Conservation (phyloP, 176 grass and related monocot genomes). For the Oryza rufipogon region DNA sequence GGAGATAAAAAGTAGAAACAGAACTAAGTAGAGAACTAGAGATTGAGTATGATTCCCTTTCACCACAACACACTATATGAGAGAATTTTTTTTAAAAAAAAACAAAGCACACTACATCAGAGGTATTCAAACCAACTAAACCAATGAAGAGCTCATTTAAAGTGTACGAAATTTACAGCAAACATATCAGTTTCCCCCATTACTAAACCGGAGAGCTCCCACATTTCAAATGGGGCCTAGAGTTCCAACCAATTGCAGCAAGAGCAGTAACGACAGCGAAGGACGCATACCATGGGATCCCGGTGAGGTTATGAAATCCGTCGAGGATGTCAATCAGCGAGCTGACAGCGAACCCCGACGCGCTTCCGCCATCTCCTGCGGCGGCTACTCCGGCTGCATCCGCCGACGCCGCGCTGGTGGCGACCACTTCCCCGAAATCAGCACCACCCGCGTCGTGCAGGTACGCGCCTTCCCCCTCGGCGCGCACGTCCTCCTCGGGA, state of each 20-base stretch:
- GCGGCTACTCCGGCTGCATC: slow-evolving; percentile 42
- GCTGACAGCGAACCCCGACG: slow-evolving; percentile 38
- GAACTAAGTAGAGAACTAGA: neutral
- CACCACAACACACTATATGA: neutral
- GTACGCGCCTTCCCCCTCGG: neutral
- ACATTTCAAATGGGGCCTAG: neutral
- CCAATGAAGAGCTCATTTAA: neutral
- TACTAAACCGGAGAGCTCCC: neutral
- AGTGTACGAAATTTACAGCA: neutral
- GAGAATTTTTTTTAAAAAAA: neutral
- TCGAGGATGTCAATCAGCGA: slow-evolving; percentile 51
- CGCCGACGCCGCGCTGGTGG: slow-evolving; percentile 6
- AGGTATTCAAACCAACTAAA: neutral
- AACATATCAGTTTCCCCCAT: neutral
- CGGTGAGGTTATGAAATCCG: slow-evolving; percentile 70
- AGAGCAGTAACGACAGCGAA: neutral
- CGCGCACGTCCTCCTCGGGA: neutral
- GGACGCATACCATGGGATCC: slow-evolving; percentile 74
- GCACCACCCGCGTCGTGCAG: neutral
- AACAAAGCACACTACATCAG: neutral
- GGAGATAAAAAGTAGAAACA: neutral
- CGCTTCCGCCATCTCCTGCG: slow-evolving; percentile 30
- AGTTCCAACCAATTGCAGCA: neutral
- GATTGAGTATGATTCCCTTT: neutral
- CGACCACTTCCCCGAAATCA: slow-evolving; percentile 32